phyloP scores from a whole-genome alignment of 352 stramenopile species.

The Globisporangium apiculatum region DNA sequence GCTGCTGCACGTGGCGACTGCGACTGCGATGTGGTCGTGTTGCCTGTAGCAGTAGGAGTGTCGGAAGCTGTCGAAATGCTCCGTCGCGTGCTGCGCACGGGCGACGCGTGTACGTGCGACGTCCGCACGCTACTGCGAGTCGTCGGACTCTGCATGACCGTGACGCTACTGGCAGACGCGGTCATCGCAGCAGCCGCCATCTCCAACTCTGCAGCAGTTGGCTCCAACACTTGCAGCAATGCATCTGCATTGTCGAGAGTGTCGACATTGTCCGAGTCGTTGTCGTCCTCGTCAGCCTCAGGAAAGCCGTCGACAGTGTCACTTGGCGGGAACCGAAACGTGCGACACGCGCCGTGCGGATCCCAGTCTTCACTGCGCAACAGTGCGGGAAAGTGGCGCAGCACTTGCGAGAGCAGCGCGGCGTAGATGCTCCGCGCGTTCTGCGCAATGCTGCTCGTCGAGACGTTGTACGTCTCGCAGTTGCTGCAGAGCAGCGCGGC shows the following conservation, averaged over 20 bases:
- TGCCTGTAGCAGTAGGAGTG: not conserved
- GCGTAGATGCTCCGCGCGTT: slow-evolving; percentile 68
- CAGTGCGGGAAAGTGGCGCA: slow-evolving; percentile 55
- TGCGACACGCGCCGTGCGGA: slow-evolving; percentile 12
- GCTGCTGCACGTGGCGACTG: not conserved
- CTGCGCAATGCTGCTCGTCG: slow-evolving; percentile 70
- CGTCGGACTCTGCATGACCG: not conserved
- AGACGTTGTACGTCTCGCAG: slow-evolving; percentile 84
- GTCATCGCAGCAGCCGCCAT: not conserved
- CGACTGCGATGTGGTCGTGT: not conserved
- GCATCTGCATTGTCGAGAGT: not conserved
- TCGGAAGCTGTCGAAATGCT: not conserved
- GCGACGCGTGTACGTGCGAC: slow-evolving; percentile 3
- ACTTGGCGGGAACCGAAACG: slow-evolving; percentile 42
- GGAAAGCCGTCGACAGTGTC: slow-evolving; percentile 38
- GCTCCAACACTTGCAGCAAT: too few species aligned
- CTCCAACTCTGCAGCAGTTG: not conserved
- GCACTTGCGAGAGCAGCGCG: slow-evolving; percentile 47
- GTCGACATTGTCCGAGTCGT: slow-evolving; percentile 13
- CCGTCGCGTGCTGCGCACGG: not conserved
- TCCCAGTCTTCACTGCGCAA: slow-evolving; percentile 21
- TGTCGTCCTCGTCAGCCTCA: slow-evolving; percentile 9
- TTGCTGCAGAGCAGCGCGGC: slow-evolving; percentile 66
- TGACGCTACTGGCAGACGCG: not conserved
- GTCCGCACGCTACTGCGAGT: not conserved